Percentiles rank a stretch among this genome's conserved stretches.
These are phyloP conservation scores for Phytophthora pistaciae DNA, from an alignment of 352 stramenopile genomes.

Conservation along the genomic window DNA sequence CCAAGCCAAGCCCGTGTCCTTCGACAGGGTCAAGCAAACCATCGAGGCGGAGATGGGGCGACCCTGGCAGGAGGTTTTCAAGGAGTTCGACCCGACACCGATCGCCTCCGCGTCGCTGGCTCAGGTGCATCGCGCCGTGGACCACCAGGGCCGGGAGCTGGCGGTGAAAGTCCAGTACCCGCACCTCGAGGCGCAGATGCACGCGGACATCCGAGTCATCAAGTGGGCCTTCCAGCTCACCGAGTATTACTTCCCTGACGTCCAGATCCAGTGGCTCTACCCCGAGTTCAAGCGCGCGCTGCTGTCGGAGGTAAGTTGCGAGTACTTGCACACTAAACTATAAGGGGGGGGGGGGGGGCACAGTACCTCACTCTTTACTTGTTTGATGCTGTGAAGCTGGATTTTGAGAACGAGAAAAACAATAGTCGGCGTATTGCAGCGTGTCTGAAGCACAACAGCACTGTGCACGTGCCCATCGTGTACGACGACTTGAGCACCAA, in stretches of 20 bases:
- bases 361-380: too few relatives aligned
- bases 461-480: conserved; percentile 86
- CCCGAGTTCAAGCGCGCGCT: conserved; percentile 94
- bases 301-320: conserved; percentile 58
- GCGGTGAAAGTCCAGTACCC: conserved; percentile 98
- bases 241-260: conserved; percentile 91
- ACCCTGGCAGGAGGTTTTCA: conserved; percentile 90
- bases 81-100: conserved; percentile 90
- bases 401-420: conserved; percentile 88
- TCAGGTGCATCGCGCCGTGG: conserved; percentile 95
- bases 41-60: conserved; percentile 72
- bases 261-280: conserved; percentile 95
- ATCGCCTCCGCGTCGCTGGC: conserved; percentile 96
- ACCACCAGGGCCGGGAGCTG: conserved; percentile 87
- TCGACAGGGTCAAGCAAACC: conserved; percentile 53
- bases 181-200: conserved; percentile 84
- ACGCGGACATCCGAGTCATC: conserved; percentile 80
- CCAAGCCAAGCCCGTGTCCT: conserved; percentile 83
- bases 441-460: conserved; percentile 61
- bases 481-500: conserved; percentile 90
- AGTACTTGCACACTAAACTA: background rate
- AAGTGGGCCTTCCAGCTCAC: conserved; percentile 61
- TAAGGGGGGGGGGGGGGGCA: too few relatives aligned
- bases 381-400: conserved; percentile 48
- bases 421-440: conserved; percentile 78